These are phyloP conservation scores for Angomonas ambiguus DNA, from an alignment of 208 protist genomes.

Conservation along the genomic window DNA sequence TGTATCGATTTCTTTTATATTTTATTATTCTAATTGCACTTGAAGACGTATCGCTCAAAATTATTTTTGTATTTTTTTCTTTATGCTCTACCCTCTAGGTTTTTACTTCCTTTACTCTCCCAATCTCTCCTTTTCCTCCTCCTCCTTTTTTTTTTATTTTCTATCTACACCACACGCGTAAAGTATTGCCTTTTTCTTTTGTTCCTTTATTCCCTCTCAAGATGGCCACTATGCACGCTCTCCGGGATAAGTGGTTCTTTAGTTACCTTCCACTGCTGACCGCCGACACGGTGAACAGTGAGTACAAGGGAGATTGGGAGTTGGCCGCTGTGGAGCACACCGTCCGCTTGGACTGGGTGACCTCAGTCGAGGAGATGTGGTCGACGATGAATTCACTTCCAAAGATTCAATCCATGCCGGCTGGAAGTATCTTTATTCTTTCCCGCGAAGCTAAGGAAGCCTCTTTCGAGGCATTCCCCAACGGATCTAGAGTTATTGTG, in stretches of 20 bases:
- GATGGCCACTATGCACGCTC: constrained; percentile 42
- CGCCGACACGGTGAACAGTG: constrained; percentile 53
- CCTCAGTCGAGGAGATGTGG: constrained; percentile 85
- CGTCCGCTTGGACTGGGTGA: constrained; percentile 80
- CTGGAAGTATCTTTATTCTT: constrained; percentile 80
- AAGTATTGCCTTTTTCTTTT: neutral
- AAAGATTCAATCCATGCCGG: constrained; percentile 70
- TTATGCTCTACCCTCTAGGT: neutral
- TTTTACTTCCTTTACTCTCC: neutral
- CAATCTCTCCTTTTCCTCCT: neutral
- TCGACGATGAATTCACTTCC: constrained; percentile 88
- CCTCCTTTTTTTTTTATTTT: constrained; percentile 7
- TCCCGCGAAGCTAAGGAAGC: constrained; percentile 79
- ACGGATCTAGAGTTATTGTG: constrained; percentile 74
- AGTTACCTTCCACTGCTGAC: constrained; percentile 81
- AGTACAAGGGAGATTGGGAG: constrained; percentile 87
- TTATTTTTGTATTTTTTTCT: constrained; percentile 3
- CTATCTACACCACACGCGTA: neutral
- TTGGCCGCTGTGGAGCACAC: constrained; percentile 58
- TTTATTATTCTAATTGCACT: neutral
- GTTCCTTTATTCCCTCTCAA: constrained; percentile 1
- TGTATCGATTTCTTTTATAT: constrained; percentile 7
- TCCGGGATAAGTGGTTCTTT: constrained; percentile 79
- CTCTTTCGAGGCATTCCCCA: constrained; percentile 84
- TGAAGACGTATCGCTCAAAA: neutral